Percentiles rank a stretch among this genome's conserved stretches.
Conservation (phyloP, 345 rosid genomes). For the Limnanthes douglasii region DNA sequence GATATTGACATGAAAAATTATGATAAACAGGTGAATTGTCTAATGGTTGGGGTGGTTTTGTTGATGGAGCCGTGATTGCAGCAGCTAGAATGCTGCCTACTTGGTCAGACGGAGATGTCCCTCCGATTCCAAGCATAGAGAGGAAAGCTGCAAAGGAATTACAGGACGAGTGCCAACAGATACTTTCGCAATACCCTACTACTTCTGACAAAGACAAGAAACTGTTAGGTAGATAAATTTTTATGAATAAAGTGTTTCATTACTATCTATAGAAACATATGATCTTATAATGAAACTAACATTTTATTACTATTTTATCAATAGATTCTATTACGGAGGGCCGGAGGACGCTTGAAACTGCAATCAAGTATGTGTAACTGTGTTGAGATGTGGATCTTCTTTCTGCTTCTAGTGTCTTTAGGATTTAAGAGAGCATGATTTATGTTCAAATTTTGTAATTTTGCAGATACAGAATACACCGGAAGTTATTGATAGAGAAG, state of each 20-base stretch:
- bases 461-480: conserved; percentile 62
- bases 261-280: too few species aligned
- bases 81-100: conserved; percentile 81
- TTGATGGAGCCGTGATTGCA: conserved; percentile 81
- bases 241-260: neutral
- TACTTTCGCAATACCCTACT: conserved; percentile 59
- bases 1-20: neutral
- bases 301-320: neutral
- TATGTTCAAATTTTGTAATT: neutral
- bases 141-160: conserved; percentile 67
- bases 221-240: conserved; percentile 30
- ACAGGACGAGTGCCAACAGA: conserved; percentile 66
- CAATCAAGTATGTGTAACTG: conserved; percentile 46
- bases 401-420: neutral
- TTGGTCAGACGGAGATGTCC: conserved; percentile 81
- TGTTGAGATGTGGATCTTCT: neutral
- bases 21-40: conserved; percentile 29
- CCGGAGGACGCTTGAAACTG: conserved; percentile 39
- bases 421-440: neutral
- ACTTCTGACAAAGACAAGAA: conserved; percentile 59
- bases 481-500: conserved; percentile 62
- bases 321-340: conserved; percentile 51
- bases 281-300: conserved; percentile 3
- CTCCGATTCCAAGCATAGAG: conserved; percentile 63
- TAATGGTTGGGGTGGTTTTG: conserved; percentile 28